Evolutionary conservation across 305 asterid species (phyloP).

Genomic region (Stenogyne calaminthoides): DNA sequence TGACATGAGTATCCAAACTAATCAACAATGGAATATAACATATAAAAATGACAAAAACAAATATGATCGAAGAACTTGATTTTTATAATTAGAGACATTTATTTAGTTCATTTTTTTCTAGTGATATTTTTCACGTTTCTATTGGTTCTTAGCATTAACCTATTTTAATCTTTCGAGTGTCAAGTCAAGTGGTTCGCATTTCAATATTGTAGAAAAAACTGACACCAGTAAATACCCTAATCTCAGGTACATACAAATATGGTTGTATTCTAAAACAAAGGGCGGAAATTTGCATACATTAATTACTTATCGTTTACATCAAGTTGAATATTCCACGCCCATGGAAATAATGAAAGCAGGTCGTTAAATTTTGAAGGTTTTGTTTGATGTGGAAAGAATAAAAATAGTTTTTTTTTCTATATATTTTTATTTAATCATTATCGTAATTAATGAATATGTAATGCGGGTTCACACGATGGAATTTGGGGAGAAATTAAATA

Average conservation of each 20-base stretch:
- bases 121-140: background rate
- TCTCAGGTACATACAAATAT: background rate
- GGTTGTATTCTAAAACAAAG: background rate
- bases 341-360: background rate
- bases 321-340: background rate
- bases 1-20: no score
- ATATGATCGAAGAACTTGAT: no score
- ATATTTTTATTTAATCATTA: no score
- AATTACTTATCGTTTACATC: background rate
- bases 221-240: background rate
- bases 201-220: background rate
- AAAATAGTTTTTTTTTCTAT: background rate
- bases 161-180: background rate
- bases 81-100: no score
- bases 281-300: slow-evolving; percentile 4
- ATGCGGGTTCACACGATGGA: no score
- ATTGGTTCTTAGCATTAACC: background rate
- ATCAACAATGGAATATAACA: no score
- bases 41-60: no score
- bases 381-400: background rate
- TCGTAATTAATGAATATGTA: no score
- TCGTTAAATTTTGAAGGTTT: no score
- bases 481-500: no score
- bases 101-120: background rate
- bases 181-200: background rate